Evolutionary conservation across 306 rosid genomes (phyloP), one percentile per base, ranked within the genome.

Genomic region (Ochetophila trinervis): DNA sequence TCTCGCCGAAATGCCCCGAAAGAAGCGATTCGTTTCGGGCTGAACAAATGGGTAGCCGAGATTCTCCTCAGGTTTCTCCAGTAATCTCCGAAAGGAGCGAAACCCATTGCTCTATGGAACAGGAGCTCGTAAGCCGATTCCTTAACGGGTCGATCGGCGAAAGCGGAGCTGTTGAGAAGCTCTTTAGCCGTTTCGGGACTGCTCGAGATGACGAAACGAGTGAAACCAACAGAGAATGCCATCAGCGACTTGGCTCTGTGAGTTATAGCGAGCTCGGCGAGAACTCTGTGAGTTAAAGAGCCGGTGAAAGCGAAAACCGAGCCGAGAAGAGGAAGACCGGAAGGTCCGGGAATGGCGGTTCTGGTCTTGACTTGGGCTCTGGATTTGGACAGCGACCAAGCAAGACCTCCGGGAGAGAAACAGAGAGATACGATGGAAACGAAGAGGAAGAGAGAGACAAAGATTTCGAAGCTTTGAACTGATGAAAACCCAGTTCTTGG

Each of bases 1-100:
- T 21, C 70, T 0, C n/a, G 23, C 35, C 95, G 71, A 34, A 78
- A 79, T 9, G 19, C 45, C 55, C 73, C 89, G 0, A 75, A 85
- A 0, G 16, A 22, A 0, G 67, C 13, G 2, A 90, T 76, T 15
- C 90, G 76, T 16, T 62, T 79, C 0, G 90, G 95, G 9, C 81
- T 76, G 66, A 90, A 90, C 75, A 90, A 53, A 51, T 78, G 82
- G 8, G 81, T 69, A 0, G 90, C 51, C 0, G 97, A 85, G 48
- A 90, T 90, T 37, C 83, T 90, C 82, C 96, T 83, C 37, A 90
- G 76, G 27, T 67, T 83, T 73, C 95, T 79, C 96, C 96, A 90
- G 59, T 90, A 90, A 42, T 83, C 95, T 0, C 96, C 95, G 12
- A 75, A 87, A 0, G 95, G 96, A 10, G 96, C 91, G 13, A 90